Evolutionary conservation across 2,329 filamentous ascomycete genomes (phyloP).

Genomic region (Neonectria hederae): DNA sequence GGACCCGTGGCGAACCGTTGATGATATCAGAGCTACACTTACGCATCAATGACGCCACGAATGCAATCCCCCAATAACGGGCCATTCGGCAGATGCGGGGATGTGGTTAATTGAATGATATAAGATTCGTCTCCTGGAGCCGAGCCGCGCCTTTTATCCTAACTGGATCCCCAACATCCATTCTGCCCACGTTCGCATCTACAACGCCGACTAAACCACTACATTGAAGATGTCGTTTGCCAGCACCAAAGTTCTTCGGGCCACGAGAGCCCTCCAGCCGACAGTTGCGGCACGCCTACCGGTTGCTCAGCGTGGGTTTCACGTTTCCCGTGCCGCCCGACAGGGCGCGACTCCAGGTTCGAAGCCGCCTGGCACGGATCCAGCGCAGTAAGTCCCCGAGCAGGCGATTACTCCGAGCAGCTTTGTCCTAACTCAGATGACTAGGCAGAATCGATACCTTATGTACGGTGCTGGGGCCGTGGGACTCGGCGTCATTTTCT

Average conservation of each 20-base stretch:
- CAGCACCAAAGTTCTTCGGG: not conserved
- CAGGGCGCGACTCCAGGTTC: not conserved
- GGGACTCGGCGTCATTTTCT: slow-evolving; percentile 30
- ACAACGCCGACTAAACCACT: not conserved
- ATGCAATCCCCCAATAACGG: not conserved
- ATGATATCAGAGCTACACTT: slow-evolving; percentile 30
- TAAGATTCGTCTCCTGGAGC: not conserved
- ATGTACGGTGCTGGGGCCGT: slow-evolving; percentile 29
- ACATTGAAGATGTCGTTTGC: not conserved
- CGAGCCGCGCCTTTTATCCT: not conserved
- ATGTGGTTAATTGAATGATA: slow-evolving; percentile 15
- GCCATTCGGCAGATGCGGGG: not conserved
- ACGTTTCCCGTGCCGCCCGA: slow-evolving; percentile 8
- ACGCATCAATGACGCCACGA: slow-evolving; percentile 42
- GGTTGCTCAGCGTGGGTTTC: slow-evolving; percentile 9
- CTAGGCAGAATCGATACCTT: slow-evolving; percentile 21
- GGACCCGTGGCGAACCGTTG: slow-evolving; percentile 9
- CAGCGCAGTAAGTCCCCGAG: slow-evolving; percentile 13
- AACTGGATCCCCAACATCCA: not conserved
- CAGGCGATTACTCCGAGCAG: slow-evolving; percentile 4
- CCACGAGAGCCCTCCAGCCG: slow-evolving; percentile 6
- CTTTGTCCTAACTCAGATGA: not conserved
- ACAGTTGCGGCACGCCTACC: not conserved
- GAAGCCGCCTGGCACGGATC: slow-evolving; percentile 1
- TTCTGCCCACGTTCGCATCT: not conserved